Base-by-base conservation (phyloP, 768 basidiomycete genomes). In the Pleurotus giganteus region DNA sequence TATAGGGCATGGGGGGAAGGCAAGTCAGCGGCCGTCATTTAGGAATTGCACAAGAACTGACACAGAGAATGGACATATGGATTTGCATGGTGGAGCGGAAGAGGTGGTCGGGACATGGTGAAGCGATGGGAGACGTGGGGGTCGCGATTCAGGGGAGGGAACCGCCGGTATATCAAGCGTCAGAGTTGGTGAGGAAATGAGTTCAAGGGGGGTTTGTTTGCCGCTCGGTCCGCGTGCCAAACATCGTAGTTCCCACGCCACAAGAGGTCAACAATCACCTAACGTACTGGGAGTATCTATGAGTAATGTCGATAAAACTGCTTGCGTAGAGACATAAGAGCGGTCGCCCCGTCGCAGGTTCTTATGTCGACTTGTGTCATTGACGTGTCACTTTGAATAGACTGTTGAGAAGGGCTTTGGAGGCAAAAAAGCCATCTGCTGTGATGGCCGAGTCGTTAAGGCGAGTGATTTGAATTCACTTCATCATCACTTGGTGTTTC, bases 381-480 rank as follows among this genome's bases (percentile, higher is more conserved):
- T n/a, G n/a, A n/a, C n/a, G n/a, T n/a, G n/a, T n/a, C n/a, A n/a
- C n/a, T n/a, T n/a, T n/a, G n/a, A n/a, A n/a, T n/a, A n/a, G n/a
- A n/a, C n/a, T n/a, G n/a, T n/a, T n/a, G n/a, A n/a, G n/a, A n/a
- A n/a, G n/a, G n/a, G n/a, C n/a, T n/a, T n/a, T n/a, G n/a, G n/a
- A n/a, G n/a, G n/a, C n/a, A n/a, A n/a, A n/a, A n/a, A n/a, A n/a
- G n/a, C n/a, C 31, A 32, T 32, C 27, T 26, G 77, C 75, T 79
- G 76, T 73, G 73, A 88, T 89, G 87, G 86, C 87, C 87, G 87
- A 89, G 87, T 89, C 83, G 87, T 89, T 88, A 88, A 88, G 87
- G 87, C 86, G 87, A 88, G 84, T 87, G 87, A 88, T 88, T 89
- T 88, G 87, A 89, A 88, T 71, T 52, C n/a, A 36, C 61, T 72